Base-by-base conservation (phyloP, 2,329 filamentous ascomycete species). In the Trichoderma atroviride region DNA sequence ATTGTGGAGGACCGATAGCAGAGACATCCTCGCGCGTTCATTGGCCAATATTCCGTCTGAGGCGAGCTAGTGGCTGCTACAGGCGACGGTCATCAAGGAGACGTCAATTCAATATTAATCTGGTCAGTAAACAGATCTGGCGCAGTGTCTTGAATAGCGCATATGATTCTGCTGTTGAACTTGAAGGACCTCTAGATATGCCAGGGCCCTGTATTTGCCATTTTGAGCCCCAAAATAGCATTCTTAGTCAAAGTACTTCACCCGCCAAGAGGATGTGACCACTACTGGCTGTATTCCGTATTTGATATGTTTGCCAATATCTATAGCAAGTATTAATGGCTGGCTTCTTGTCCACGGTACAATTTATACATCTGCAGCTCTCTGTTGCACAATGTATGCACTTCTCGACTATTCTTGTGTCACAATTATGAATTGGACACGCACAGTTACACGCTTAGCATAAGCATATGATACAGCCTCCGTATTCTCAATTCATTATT, bases 31-130 rank as follows among this genome's bases (percentile, higher is more conserved):
- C 64, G 50, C 61, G 47, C 33, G 50, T 56, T 64, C 33, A 64
- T 64, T 64, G 61, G 61, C 24, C 35, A n/a, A 43, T 56, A 43
- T 31, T 55, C 5, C 5, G 27, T 50, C 31, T 24, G n/a, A 58
- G 10, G 56, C 56, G 27, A 5, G 56, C 56, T 50, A 50, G 62
- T 65, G 62, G 59, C 59, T 35, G 27, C 40, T 62, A 62, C 59
- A 62, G 59, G 27, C 31, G 59, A 50, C 33, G 19, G 29, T 6
- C 4, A 56, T 56, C n/a, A 50, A 13, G 37, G 10, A 50, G 4
- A 50, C 13, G 9, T 5, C 9, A 10, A 14, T 35, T 22, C 47
- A 13, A 13, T 50, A 50, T 24, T 35, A 11, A 14, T 13, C 33
- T 3, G 24, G 47, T n/a, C 19, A 22, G 10, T 50, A 50, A 19